phyloP scores from a whole-genome alignment of 371 early-diverging fungal genomes.

The Mucor racemosus region DNA sequence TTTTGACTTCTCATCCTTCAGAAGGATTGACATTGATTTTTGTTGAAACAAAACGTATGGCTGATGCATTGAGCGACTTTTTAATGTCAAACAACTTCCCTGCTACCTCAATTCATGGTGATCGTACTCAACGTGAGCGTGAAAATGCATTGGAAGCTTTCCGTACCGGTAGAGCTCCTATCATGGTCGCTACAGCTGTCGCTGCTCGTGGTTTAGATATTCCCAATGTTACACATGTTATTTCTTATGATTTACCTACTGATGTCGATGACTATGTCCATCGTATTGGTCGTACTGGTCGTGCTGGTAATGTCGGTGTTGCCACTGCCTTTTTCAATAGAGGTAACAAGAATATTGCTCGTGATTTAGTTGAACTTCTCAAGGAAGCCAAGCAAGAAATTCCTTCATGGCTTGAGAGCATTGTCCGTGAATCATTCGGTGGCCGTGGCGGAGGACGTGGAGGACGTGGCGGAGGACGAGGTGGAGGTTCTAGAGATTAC shows the following conservation, averaged over 20 bases:
- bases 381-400: constrained; percentile 57
- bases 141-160: constrained; percentile 93
- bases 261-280: constrained; percentile 96
- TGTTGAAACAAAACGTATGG: constrained; percentile 98
- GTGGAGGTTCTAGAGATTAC: constrained; percentile 72
- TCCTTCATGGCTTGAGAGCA: constrained; percentile 70
- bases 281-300: constrained; percentile 91
- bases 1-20: constrained; percentile 71
- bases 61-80: constrained; percentile 90
- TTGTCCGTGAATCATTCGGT: constrained; percentile 94
- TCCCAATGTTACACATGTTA: constrained; percentile 87
- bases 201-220: constrained; percentile 98
- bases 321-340: constrained; percentile 97
- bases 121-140: constrained; percentile 96
- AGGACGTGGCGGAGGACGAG: constrained; percentile 85
- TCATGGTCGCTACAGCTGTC: constrained; percentile 99
- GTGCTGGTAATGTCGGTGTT: constrained; percentile 91
- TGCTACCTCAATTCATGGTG: constrained; percentile 97
- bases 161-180: constrained; percentile 87
- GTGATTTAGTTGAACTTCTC: constrained; percentile 87
- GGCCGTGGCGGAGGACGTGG: constrained; percentile 96
- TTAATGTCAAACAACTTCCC: constrained; percentile 79
- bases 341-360: constrained; percentile 88
- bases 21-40: constrained; percentile 93
- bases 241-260: constrained; percentile 93